Evolutionary conservation across 2,329 filamentous ascomycete genomes (phyloP), one percentile per base, ranked within the genome.

Genomic region (Aureobasidium uvarum): DNA sequence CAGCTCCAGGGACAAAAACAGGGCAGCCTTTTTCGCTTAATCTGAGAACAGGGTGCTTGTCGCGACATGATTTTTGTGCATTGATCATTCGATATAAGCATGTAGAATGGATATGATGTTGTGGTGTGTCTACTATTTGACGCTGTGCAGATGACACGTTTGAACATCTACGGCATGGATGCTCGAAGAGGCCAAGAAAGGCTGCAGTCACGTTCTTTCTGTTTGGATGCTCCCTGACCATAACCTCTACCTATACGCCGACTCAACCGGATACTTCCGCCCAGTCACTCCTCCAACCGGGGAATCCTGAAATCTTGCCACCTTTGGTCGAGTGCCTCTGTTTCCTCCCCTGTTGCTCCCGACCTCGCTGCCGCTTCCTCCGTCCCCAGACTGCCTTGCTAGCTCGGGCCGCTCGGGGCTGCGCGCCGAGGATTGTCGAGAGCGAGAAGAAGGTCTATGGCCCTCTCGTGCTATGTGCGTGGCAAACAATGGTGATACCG

Each of bases 401-500:
- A 28, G 33, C 4, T 58, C 62, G 0, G 62, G 16, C 5, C 31
- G 20, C 10, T 66, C 66, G 6, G 65, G 62, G 23, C 59, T 62
- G 2, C 66, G 56, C 25, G 55, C n/a, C 13, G 63, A 64, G 16
- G 62, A 33, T 14, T 41, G 43, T 16, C 67, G 50, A 10, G 62
- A 59, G 3, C 50, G 62, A 2, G 67, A 65, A 5, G 66, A 60
- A 14, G 56, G 38, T n/a, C 46, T 36, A 5, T 62, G 46, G 5
- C 64, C 64, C 55, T 62, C 66, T n/a, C 68, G 65, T 7, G 79
- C 78, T 5, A 81, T 75, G 18, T 79, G 78, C 0, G 79, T 79
- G 4, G 81, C 81, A 66, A 82, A 82, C 3, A 81, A 70, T 3
- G 80, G 81, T 1, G 75, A 73, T 50, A 77, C 77, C 2, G 77